Percentiles rank a stretch among this genome's conserved stretches.
Conservation (phyloP, 1,284 basidiomycete species). For the Wallemia hederae region DNA sequence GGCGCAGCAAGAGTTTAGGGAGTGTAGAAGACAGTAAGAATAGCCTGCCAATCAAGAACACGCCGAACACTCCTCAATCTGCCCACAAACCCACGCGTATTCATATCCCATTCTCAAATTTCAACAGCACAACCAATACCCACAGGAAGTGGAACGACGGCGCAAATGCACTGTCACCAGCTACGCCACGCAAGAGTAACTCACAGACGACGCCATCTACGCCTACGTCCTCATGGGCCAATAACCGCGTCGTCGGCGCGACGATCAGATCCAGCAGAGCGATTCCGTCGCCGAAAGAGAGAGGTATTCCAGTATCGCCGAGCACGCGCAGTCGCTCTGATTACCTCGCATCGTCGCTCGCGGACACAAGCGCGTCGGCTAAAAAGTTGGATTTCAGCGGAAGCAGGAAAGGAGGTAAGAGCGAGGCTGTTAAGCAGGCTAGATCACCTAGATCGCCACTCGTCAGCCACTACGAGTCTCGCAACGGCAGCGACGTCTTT, state of each 20-base stretch:
- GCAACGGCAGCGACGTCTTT: neutral
- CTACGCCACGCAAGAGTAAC: neutral
- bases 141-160: neutral
- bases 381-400: neutral
- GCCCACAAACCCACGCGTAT: too few relatives aligned
- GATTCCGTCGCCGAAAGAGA: neutral
- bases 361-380: too few relatives aligned
- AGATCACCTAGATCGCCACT: neutral
- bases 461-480: neutral
- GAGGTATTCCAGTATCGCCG: neutral
- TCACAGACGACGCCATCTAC: neutral
- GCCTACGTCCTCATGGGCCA: neutral
- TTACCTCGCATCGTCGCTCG: too few relatives aligned
- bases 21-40: too few relatives aligned
- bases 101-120: neutral
- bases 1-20: neutral
- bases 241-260: neutral
- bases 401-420: too few relatives aligned
- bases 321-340: too few relatives aligned
- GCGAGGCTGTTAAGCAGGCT: too few relatives aligned
- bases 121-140: neutral
- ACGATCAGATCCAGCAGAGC: neutral
- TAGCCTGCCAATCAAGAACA: too few relatives aligned
- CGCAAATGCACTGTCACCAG: neutral
- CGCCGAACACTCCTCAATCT: too few relatives aligned